Conservation (phyloP, 768 basidiomycete genomes). For the Terana coerulea region DNA sequence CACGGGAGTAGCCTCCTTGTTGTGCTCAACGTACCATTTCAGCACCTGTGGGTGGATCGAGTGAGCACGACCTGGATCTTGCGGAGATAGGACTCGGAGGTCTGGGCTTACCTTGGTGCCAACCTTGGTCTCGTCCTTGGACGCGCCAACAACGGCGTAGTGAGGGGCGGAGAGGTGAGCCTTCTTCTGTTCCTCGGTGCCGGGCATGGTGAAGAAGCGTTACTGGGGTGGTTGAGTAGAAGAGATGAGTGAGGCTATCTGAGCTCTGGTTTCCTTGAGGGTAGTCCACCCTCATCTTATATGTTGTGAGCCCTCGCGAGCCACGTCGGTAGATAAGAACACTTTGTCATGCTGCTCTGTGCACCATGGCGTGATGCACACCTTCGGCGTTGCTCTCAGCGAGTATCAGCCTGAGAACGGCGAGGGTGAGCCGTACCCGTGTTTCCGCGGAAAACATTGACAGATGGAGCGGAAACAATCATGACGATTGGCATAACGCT, state of each 20-base stretch:
- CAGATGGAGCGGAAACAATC: not conserved
- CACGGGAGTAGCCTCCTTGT: conserved; percentile 62
- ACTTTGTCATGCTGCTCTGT: too few relatives aligned
- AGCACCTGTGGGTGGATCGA: conserved; percentile 47
- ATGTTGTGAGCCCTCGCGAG: not conserved
- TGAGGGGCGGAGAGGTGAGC: conserved; percentile 57
- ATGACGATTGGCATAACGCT: not conserved
- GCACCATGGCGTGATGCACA: not conserved
- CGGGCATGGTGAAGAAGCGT: conserved; percentile 18
- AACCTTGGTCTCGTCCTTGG: conserved; percentile 72
- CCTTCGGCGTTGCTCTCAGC: not conserved
- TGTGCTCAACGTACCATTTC: conserved; percentile 68
- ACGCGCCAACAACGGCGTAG: conserved; percentile 82
- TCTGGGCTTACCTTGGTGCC: conserved; percentile 60
- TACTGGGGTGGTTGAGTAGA: not conserved
- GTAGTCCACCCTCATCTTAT: not conserved
- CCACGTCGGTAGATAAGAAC: not conserved
- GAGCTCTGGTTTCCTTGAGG: not conserved
- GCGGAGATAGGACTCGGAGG: not conserved
- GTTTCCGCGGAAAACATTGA: not conserved
- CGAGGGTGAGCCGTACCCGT: not conserved
- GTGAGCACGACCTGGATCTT: too few relatives aligned
- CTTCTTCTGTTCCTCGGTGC: conserved; percentile 40
- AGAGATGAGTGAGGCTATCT: not conserved
- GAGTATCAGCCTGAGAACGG: not conserved